These are phyloP conservation scores for Mycena maculata DNA, from an alignment of 768 basidiomycete species.

Conservation along the genomic window DNA sequence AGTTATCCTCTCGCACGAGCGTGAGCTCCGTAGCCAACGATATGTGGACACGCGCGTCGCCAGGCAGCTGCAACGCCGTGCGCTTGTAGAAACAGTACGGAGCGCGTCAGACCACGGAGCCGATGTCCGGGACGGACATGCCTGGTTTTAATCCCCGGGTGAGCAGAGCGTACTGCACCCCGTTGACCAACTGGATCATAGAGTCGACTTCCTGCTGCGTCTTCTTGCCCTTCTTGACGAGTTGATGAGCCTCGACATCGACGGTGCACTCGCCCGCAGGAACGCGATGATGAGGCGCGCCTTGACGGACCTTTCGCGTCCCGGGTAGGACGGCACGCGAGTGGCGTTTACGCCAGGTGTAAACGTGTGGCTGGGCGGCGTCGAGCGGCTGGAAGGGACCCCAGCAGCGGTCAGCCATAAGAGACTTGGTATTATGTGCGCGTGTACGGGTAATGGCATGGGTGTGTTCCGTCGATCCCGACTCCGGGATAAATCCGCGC, in stretches of 20 bases:
- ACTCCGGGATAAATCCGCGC: conserved; percentile 54
- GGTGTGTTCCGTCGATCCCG: conserved; percentile 27
- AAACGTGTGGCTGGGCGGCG: conserved; percentile 16
- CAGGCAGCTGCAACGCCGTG: conserved; percentile 98
- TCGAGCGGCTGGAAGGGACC: conserved; percentile 50
- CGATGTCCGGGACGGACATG: conserved; percentile 40
- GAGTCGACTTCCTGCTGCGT: conserved; percentile 88
- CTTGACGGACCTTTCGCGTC: conserved; percentile 94
- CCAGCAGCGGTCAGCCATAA: conserved; percentile 46
- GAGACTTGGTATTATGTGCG: conserved; percentile 51
- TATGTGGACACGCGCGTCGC: conserved; percentile 98
- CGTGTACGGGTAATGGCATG: conserved; percentile 48
- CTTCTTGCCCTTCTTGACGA: conserved; percentile 93
- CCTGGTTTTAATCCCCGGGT: conserved; percentile 87
- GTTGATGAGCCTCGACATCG: conserved; percentile 90
- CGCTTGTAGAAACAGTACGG: conserved; percentile 94
- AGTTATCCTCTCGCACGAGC: conserved; percentile 95
- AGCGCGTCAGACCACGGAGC: background rate
- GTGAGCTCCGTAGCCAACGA: conserved; percentile 97
- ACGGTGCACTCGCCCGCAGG: conserved; percentile 91
- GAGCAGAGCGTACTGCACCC: conserved; percentile 92
- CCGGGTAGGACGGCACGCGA: conserved; percentile 11
- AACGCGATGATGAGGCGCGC: conserved; percentile 94
- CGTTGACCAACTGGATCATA: conserved; percentile 96
- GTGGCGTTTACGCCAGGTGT: conserved; percentile 27